These are phyloP conservation scores for Ceratocystis eucalypticola DNA, from an alignment of 2,329 filamentous ascomycete genomes.

Conservation along the genomic window DNA sequence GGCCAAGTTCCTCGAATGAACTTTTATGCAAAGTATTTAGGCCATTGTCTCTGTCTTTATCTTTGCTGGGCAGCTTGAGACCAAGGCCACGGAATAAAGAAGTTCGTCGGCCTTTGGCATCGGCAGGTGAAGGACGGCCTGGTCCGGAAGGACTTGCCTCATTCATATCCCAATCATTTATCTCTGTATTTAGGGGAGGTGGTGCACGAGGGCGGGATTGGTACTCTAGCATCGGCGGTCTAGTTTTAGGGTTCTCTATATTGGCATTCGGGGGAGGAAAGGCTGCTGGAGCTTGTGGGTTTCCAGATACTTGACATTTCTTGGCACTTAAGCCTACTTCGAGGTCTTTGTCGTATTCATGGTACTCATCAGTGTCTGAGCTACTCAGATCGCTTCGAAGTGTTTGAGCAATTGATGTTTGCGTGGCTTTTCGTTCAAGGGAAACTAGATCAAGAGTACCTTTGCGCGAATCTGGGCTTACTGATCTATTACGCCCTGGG, in stretches of 20 bases:
- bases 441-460: neutral
- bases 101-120: neutral
- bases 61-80: constrained; percentile 6
- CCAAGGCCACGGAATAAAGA: constrained; percentile 7
- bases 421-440: neutral
- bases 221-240: neutral
- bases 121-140: neutral
- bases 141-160: neutral
- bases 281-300: neutral
- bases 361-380: neutral
- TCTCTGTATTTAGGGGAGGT: neutral
- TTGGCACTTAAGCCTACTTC: neutral
- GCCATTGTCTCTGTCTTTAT: neutral
- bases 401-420: neutral
- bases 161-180: constrained; percentile 2
- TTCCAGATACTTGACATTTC: neutral
- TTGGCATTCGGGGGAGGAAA: neutral
- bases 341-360: neutral
- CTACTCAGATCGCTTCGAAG: neutral
- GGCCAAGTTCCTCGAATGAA: neutral
- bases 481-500: constrained; percentile 6
- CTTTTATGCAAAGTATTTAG: neutral
- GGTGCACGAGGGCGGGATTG: neutral
- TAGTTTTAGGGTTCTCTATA: neutral
- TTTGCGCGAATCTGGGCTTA: constrained; percentile 7